Conservation (phyloP, 2,329 filamentous ascomycete species). For the Ophiosphaerella herpotricha region DNA sequence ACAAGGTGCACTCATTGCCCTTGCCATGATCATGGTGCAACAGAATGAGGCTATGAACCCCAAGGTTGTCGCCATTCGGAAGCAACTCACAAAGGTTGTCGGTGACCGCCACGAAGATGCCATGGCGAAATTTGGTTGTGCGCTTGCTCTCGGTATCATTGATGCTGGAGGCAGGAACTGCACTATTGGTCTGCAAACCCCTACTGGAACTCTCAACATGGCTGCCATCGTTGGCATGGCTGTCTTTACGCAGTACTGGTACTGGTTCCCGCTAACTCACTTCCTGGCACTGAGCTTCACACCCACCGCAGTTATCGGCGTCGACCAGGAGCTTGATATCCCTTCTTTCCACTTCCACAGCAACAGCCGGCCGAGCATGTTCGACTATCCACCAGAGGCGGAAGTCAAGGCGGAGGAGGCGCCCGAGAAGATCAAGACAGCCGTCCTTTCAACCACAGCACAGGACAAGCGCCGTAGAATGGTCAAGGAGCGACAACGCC, state of each 20-base stretch:
- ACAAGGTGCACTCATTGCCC: slow-evolving; percentile 89
- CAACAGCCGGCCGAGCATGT: slow-evolving; percentile 90
- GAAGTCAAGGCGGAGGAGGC: slow-evolving; percentile 94
- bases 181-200: slow-evolving; percentile 95
- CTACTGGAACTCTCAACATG: slow-evolving; percentile 99
- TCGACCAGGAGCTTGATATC: slow-evolving; percentile 92
- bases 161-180: slow-evolving; percentile 98
- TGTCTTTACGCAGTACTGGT: slow-evolving; percentile 99
- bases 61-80: slow-evolving; percentile 87
- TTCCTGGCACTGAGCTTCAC: slow-evolving; percentile 95
- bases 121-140: slow-evolving; percentile 98
- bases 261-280: slow-evolving; percentile 99
- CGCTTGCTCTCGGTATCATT: slow-evolving; percentile 93
- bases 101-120: slow-evolving; percentile 96
- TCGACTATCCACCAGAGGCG: slow-evolving; percentile 96
- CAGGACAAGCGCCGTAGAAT: slow-evolving; percentile 94
- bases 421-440: slow-evolving; percentile 90
- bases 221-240: slow-evolving; percentile 96
- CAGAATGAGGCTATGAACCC: slow-evolving; percentile 99
- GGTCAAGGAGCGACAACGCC: slow-evolving; percentile 88
- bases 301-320: slow-evolving; percentile 93
- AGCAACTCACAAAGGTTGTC: slow-evolving; percentile 92
- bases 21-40: slow-evolving; percentile 99
- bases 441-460: slow-evolving; percentile 92
- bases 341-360: slow-evolving; percentile 95